Percentiles rank a stretch among this genome's conserved stretches.
Evolutionary conservation across 1,284 basidiomycete species (phyloP).

Genomic region (Athelia psychrophila): DNA sequence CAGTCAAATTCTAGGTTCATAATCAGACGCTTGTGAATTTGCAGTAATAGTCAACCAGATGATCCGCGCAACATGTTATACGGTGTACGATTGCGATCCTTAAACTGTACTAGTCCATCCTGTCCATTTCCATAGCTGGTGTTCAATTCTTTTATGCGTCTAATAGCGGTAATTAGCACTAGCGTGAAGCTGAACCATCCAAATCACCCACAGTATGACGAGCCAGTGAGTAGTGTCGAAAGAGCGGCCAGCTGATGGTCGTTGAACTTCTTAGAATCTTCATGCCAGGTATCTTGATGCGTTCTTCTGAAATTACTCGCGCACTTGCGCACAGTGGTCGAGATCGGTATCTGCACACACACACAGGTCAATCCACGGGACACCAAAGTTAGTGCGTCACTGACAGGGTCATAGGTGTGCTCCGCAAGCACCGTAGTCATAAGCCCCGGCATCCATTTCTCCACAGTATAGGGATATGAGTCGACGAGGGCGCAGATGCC

Average conservation of each 20-base stretch:
- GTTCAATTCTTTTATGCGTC: conserved; percentile 26
- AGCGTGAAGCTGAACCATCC: background rate
- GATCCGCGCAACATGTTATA: background rate
- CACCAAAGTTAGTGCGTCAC: no score
- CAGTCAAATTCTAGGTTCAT: background rate
- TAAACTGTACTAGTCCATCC: no score
- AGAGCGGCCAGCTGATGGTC: conserved; percentile 71
- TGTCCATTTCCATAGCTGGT: no score
- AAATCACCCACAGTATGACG: conserved; percentile 61
- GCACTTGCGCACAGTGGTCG: conserved; percentile 69
- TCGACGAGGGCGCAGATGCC: conserved; percentile 79
- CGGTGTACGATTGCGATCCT: no score
- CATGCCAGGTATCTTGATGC: conserved; percentile 83
- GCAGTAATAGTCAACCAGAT: background rate
- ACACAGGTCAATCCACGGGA: conserved; percentile 7
- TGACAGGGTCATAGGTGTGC: conserved; percentile 78
- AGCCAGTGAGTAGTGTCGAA: conserved; percentile 70
- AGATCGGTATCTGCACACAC: conserved; percentile 58
- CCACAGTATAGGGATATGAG: conserved; percentile 84
- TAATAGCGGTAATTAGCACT: conserved; percentile 10
- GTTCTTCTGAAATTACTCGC: conserved; percentile 76
- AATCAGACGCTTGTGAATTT: background rate
- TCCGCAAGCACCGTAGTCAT: conserved; percentile 71
- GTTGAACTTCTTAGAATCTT: conserved; percentile 73
- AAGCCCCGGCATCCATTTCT: conserved; percentile 81